Base-by-base conservation (phyloP, 140 eudicot species). In the Senecio squalidus region DNA sequence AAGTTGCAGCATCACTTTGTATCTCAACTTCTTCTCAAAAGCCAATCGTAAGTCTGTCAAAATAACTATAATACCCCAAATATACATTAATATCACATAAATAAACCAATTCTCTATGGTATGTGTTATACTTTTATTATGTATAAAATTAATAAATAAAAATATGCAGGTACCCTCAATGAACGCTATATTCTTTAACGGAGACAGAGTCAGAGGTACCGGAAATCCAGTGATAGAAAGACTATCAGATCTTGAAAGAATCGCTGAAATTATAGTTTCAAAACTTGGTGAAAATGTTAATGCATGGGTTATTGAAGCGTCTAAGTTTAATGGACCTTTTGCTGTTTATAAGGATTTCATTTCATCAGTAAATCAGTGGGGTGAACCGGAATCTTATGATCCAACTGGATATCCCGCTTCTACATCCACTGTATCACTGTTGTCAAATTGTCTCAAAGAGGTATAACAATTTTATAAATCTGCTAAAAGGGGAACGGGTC, bases 211-310 rank as follows among this genome's bases (percentile, higher is more conserved):
- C 55, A 82, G 76, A 68, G 95, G 93, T 64, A 92, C 96, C 0
- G 95, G 85, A 26, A 82, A 92, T 71, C 89, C 93, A 28, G 96
- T 92, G 75, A 87, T 92, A 43, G 98, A 87, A 73, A 92, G 79
- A 64, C 82, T 92, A 41, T 92, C 96, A 9, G 79, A 87, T 71
- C 72, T 75, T 65, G 84, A 72, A 47, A 76, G 14, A 24, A 84
- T 92, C 60, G 86, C 94, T 39, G 86, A 84, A 47, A 71, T 77
- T 64, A 62, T 92, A 22, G 84, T 87, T 45, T 81, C 83, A 7
- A 87, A 92, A 66, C 84, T 86, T 71, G 89, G 96, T 30, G 79
- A 72, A 48, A 66, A 79, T 44, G 65, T 79, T 27, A 87, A 92
- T 80, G 87, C 80, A 55, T 92, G 86, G 83, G 98, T 92, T 54